Evolutionary conservation across 225 moss, liverwort and hornwort species (phyloP), one percentile per base, ranked within the genome.

Genomic region (Pleurozium schreberi): DNA sequence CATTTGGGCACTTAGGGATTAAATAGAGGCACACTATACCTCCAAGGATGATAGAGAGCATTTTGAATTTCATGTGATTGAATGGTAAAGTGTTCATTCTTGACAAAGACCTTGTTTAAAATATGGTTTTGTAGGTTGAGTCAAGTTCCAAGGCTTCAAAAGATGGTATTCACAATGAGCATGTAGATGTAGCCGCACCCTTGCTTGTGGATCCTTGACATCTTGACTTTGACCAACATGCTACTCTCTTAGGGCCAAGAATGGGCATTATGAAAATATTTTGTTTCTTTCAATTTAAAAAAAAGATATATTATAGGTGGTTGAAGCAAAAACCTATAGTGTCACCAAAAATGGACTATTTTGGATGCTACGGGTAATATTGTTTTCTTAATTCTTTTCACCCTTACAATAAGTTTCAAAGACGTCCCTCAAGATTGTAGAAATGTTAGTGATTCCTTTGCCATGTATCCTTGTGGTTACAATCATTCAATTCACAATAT

Each of bases 141-240:
- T 86, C 85, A 69, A 85, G 69, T 75, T 82, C 38, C 0, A 50
- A 82, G 69, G 62, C 82, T 85, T 71, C 79, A 53, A 86, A 62
- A 36, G 57, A 78, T 43, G 79, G 43, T 47, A 55, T 76, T 21
- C 50, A 60, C 47, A 45, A 69, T n/a, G 85, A 69, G 42, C 83
- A 79, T 73, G 66, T 60, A 88, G 88, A 88, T 67, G 90, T 84
- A 67, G 86, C 8, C 4, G 34, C 82, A 10, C 27, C 28, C 49
- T 82, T 63, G 53, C 88, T 83, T 17, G 30, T 92, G 47, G 84
- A 86, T 86, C 88, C 92, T 92, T 86, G 88, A 92, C 61, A 80
- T 88, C 53, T 9, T 25, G 3, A 62, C 30, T 82, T 68, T 1
- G 16, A 84, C 64, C 34, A 69, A 21, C 21, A 20, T 69, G 9